Conservation (phyloP, 2,329 filamentous ascomycete genomes). For the Coniochaeta sp. region DNA sequence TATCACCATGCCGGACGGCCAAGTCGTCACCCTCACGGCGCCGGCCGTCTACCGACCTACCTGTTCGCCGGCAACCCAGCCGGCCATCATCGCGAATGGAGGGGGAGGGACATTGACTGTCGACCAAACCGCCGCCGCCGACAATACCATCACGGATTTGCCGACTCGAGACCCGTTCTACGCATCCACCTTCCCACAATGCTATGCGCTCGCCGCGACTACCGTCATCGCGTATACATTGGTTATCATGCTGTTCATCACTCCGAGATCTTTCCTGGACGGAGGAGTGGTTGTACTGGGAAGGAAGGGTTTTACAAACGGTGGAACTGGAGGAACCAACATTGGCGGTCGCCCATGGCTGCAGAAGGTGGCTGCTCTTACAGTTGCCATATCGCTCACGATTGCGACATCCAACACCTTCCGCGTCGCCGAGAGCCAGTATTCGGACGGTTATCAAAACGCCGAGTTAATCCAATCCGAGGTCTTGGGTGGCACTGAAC, state of each 20-base stretch:
- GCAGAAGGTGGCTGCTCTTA: slow-evolving; percentile 72
- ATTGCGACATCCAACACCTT: slow-evolving; percentile 93
- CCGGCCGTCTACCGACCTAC: slow-evolving; percentile 53
- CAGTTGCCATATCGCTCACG: slow-evolving; percentile 76
- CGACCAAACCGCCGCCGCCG: slow-evolving; percentile 16
- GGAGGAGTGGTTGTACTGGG: slow-evolving; percentile 77
- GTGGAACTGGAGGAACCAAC: slow-evolving; percentile 69
- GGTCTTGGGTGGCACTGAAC: slow-evolving; percentile 77
- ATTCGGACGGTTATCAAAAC: slow-evolving; percentile 71
- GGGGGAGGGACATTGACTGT: slow-evolving; percentile 26
- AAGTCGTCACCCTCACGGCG: slow-evolving; percentile 50
- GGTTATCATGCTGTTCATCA: slow-evolving; percentile 89
- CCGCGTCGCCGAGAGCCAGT: slow-evolving; percentile 73
- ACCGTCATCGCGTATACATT: slow-evolving; percentile 89
- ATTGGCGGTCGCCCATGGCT: slow-evolving; percentile 91
- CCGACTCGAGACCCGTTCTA: slow-evolving; percentile 77
- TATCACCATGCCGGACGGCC: slow-evolving; percentile 23
- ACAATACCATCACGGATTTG: slow-evolving; percentile 6
- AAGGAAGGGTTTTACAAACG: slow-evolving; percentile 76
- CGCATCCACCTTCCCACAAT: slow-evolving; percentile 84
- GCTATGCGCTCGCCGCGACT: slow-evolving; percentile 85
- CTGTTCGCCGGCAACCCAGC: slow-evolving; percentile 37
- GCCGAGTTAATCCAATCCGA: slow-evolving; percentile 66
- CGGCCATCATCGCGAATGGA: slow-evolving; percentile 33
- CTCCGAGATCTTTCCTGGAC: slow-evolving; percentile 86